These are phyloP conservation scores for Kluyveromyces lactis DNA, from an alignment of 805 yeast species.

Conservation along the genomic window DNA sequence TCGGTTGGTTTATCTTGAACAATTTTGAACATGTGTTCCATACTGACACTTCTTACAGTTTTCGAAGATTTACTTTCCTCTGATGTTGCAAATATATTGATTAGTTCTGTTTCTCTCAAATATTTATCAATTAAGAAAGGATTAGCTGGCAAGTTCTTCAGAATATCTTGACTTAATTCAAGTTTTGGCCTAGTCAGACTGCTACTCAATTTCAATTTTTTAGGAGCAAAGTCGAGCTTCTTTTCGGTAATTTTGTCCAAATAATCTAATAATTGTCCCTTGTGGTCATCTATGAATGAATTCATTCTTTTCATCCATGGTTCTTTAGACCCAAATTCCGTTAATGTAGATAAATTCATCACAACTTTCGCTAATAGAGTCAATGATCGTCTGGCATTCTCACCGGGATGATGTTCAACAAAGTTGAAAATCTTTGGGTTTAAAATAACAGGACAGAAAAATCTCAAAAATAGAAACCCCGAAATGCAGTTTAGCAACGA, in stretches of 20 bases:
- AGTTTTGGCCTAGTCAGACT: slow-evolving; percentile 48
- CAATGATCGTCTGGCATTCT: slow-evolving; percentile 64
- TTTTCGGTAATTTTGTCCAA: slow-evolving; percentile 65
- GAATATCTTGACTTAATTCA: slow-evolving; percentile 39
- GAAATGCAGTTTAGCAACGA: slow-evolving; percentile 64
- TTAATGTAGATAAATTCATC: slow-evolving; percentile 71
- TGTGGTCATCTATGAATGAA: slow-evolving; percentile 49
- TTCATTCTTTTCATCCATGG: slow-evolving; percentile 71
- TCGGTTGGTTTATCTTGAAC: slow-evolving; percentile 6
- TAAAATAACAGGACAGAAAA: slow-evolving; percentile 83
- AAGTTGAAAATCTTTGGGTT: slow-evolving; percentile 82
- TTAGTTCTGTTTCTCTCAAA: slow-evolving; percentile 50
- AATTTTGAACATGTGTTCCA: slow-evolving; percentile 11
- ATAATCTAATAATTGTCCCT: slow-evolving; percentile 54
- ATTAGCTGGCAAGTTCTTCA: slow-evolving; percentile 56
- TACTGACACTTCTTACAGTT: slow-evolving; percentile 6
- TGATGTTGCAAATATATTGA: slow-evolving; percentile 33
- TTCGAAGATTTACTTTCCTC: slow-evolving; percentile 11
- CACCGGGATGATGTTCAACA: slow-evolving; percentile 61
- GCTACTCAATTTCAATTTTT: slow-evolving; percentile 46
- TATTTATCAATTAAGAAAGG: slow-evolving; percentile 65
- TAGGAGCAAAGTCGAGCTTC: slow-evolving; percentile 56
- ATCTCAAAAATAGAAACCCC: slow-evolving; percentile 76
- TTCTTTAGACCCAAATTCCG: slow-evolving; percentile 72
- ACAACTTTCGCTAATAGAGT: slow-evolving; percentile 75